Evolutionary conservation across 176 grass and related monocot genomes (phyloP).

Genomic region (Canna indica): DNA sequence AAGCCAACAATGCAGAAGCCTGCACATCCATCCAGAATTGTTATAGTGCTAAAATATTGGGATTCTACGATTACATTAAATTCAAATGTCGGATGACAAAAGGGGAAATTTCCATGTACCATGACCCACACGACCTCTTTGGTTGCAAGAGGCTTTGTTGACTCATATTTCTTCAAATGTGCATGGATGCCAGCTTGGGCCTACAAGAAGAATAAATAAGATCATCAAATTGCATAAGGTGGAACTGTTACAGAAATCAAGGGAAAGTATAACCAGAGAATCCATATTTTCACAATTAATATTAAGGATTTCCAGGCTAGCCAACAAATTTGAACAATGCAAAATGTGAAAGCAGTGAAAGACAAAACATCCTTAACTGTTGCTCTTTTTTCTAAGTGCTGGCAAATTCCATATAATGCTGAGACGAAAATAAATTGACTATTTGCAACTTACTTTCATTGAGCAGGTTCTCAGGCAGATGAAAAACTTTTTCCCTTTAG

Average conservation of each 20-base stretch:
- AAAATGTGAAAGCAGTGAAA: no score
- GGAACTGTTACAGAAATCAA: background rate
- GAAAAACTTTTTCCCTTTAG: no score
- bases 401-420: no score
- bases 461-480: no score
- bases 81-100: background rate
- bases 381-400: no score
- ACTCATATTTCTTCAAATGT: conserved; percentile 20
- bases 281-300: background rate
- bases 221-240: background rate
- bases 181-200: conserved; percentile 12
- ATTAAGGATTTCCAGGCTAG: background rate
- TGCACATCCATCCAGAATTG: background rate
- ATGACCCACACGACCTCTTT: conserved; percentile 20
- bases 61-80: background rate
- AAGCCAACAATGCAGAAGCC: conserved; percentile 18
- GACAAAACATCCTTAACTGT: no score
- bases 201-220: conserved; percentile 13
- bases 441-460: no score
- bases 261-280: background rate
- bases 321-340: no score
- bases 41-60: conserved; percentile 2
- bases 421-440: no score
- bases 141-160: conserved; percentile 23
- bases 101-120: conserved; percentile 14